phyloP scores from a whole-genome alignment of 2,329 filamentous ascomycete genomes.

The Dryadomyces sulphureus region DNA sequence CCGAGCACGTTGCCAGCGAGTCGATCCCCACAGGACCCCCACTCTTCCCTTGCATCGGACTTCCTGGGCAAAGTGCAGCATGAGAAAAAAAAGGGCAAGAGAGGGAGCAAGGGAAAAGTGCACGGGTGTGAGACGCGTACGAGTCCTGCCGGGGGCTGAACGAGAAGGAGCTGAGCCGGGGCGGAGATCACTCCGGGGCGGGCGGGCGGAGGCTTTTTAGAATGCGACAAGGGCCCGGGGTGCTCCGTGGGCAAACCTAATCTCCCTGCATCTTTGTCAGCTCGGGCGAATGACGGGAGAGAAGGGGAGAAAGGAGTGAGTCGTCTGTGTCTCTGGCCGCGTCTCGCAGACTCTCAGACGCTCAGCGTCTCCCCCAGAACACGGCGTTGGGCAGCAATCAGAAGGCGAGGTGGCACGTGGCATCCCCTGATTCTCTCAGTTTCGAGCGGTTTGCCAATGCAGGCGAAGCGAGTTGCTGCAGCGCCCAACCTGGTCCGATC shows the following conservation, averaged over 20 bases:
- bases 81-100: neutral
- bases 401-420: neutral
- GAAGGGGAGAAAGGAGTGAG: too few relatives aligned
- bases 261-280: too few relatives aligned
- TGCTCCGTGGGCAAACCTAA: neutral
- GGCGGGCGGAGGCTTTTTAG: neutral
- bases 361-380: too few relatives aligned
- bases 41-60: neutral
- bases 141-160: too few relatives aligned
- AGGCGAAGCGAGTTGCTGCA: neutral
- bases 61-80: neutral
- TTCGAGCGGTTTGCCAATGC: neutral
- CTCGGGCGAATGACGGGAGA: too few relatives aligned
- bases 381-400: constrained; percentile 1
- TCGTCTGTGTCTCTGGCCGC: too few relatives aligned
- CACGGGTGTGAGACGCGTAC: too few relatives aligned
- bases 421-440: neutral
- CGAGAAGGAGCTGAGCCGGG: too few relatives aligned
- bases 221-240: neutral
- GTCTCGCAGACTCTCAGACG: too few relatives aligned
- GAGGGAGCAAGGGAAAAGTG: neutral
- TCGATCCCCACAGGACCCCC: neutral
- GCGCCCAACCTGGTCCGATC: neutral
- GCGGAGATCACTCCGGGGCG: too few relatives aligned
- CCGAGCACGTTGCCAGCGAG: neutral